Evolutionary conservation across 192 early-diverging fungal genomes (phyloP).

Genomic region (Coemansia asiatica): DNA sequence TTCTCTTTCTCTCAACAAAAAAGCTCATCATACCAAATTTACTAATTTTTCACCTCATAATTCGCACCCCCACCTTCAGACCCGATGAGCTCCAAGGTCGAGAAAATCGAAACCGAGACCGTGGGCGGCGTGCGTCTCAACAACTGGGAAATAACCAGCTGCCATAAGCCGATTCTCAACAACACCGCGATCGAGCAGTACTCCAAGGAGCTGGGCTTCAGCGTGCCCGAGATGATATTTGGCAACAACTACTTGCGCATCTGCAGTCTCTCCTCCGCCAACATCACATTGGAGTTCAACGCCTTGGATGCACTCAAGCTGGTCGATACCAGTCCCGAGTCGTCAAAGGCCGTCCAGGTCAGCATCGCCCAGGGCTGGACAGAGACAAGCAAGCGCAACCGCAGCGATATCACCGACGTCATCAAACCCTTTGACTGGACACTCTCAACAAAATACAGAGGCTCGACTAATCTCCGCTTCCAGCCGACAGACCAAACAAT

Average conservation of each 20-base stretch:
- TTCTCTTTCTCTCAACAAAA: too few relatives aligned
- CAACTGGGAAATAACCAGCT: constrained; percentile 61
- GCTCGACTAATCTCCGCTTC: constrained; percentile 54
- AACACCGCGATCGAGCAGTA: constrained; percentile 58
- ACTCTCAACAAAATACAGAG: constrained; percentile 79
- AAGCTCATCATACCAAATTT: too few relatives aligned
- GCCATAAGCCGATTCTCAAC: constrained; percentile 63
- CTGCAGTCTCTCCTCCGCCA: constrained; percentile 57
- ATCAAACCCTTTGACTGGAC: constrained; percentile 98
- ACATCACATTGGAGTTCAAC: constrained; percentile 59
- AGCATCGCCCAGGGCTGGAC: constrained; percentile 85
- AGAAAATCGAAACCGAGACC: constrained; percentile 39
- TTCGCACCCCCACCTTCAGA: background rate
- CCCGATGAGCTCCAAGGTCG: constrained; percentile 14
- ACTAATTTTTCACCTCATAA: too few relatives aligned
- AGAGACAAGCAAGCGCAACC: constrained; percentile 64
- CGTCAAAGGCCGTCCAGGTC: constrained; percentile 78
- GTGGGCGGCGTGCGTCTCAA: constrained; percentile 43
- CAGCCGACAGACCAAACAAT: constrained; percentile 56
- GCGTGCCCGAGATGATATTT: constrained; percentile 96
- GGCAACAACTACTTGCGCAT: constrained; percentile 78
- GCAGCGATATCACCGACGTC: constrained; percentile 74
- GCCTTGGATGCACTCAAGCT: constrained; percentile 73
- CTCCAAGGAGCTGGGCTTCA: constrained; percentile 61
- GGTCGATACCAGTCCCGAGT: constrained; percentile 68